Evolutionary conservation across 495 filamentous ascomycete species (phyloP), one percentile per base, ranked within the genome.

Genomic region (Ramalina intermedia): DNA sequence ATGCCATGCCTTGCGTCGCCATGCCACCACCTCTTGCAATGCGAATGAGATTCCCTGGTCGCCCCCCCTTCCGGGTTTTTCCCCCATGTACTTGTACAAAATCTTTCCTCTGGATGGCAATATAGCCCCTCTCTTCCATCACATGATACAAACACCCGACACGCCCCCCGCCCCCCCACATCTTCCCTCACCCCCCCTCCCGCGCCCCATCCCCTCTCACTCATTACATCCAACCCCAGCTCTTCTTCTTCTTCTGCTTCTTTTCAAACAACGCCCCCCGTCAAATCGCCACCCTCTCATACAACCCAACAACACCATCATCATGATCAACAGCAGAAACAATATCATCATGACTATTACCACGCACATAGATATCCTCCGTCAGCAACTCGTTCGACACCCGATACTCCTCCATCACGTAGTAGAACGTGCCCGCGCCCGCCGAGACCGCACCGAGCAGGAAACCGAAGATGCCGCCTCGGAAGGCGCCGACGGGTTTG

Each of bases 401-500:
- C 64, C 85, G 82, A 66, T 96, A 96, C 64, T 98, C 89, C 59
- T 86, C 80, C 49, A 96, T 65, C 53, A 93, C 74, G 61, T 96
- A 96, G 63, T 85, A 87, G 67, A 95, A 96, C 53, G 94, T 80
- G 37, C 74, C 80, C 27, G 71, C 79, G 58, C 87, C 87, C 29
- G 90, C 78, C 48, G 84, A 70, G 35, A 85, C 80, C 46, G 82
- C 76, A 49, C 91, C 91, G 55, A 94, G 70, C 37, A 98, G 79
- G 74, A 98, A 96, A 49, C 93, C 91, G 61, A 96, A 87, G 47
- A 95, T 64, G 41, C 88, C 89, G 73, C 87, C 89, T 55, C 89
- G 78, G 66, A 96, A 90, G 45, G 87, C 88, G 42, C 89, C 89
- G 41, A 95, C 77, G 8, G 89, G 89, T 64, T 84, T 93, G 56